Evolutionary conservation across 331 rosid species (phyloP).

Genomic region (Quercus phellos): DNA sequence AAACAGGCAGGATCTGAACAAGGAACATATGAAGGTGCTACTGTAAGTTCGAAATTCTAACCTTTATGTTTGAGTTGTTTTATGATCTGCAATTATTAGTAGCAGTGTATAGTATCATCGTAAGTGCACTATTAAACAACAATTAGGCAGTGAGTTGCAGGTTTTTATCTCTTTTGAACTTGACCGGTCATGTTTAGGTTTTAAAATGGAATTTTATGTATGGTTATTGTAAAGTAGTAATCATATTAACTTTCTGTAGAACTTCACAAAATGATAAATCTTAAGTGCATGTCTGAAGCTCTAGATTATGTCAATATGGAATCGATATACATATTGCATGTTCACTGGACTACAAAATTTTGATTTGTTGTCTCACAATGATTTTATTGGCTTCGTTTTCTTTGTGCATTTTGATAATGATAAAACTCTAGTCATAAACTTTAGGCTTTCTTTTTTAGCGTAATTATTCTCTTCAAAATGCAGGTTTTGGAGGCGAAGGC

Average conservation of each 20-base stretch:
- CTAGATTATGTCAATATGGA: background rate
- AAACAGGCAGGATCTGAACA: constrained; percentile 96
- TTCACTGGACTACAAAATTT: no score
- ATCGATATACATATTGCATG: background rate
- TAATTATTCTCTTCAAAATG: background rate
- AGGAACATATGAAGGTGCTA: constrained; percentile 97
- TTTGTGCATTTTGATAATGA: background rate
- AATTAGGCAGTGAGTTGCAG: background rate
- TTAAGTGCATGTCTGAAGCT: background rate
- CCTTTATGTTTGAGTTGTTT: background rate
- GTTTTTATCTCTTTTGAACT: background rate
- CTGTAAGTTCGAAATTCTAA: constrained; percentile 55
- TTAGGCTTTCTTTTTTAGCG: background rate
- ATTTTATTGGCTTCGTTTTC: background rate
- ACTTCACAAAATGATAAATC: background rate
- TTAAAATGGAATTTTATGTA: background rate
- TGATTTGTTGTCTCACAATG: background rate
- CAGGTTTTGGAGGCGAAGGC: constrained; percentile 95
- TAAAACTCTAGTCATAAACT: background rate
- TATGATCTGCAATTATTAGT: background rate
- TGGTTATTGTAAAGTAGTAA: background rate
- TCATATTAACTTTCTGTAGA: background rate
- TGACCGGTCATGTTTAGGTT: background rate
- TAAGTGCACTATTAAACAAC: background rate
- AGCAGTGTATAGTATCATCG: background rate